A percentile compares a stretch with the other conserved stretches of the same genome.
phyloP scores from a whole-genome alignment of 2,329 filamentous ascomycete species.

The Botrytis hyacinthi region DNA sequence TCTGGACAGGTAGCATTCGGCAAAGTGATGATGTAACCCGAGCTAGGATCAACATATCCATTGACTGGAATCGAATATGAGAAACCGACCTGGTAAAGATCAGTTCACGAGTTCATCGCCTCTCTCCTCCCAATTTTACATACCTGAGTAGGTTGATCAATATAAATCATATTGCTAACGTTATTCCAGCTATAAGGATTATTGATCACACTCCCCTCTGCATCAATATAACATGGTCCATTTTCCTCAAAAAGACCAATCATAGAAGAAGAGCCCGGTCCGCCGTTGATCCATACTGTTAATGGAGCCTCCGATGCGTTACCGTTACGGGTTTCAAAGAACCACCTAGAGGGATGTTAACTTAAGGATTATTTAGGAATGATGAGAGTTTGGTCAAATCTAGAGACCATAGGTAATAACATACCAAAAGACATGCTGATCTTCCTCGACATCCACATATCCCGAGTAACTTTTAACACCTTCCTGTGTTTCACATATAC shows the following conservation, averaged over 20 bases:
- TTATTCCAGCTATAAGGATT: slow-evolving; percentile 62
- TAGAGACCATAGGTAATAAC: not conserved
- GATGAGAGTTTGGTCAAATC: not conserved
- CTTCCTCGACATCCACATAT: slow-evolving; percentile 44
- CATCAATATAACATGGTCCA: slow-evolving; percentile 47
- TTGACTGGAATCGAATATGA: slow-evolving; percentile 42
- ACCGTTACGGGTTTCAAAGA: slow-evolving; percentile 46
- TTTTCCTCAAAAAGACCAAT: slow-evolving; percentile 60
- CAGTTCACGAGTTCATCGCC: not conserved
- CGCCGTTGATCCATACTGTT: slow-evolving; percentile 65
- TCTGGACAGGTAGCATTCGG: slow-evolving; percentile 50
- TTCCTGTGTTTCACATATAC: slow-evolving; percentile 47
- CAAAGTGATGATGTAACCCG: slow-evolving; percentile 42
- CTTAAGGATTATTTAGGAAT: not conserved
- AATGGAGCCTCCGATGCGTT: slow-evolving; percentile 49
- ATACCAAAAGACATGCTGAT: slow-evolving; percentile 44
- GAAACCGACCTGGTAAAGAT: slow-evolving; percentile 30
- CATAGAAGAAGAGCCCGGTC: slow-evolving; percentile 62
- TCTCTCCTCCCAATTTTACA: not conserved
- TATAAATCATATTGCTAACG: slow-evolving; percentile 50
- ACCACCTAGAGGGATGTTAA: slow-evolving; percentile 38
- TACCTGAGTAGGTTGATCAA: slow-evolving; percentile 36
- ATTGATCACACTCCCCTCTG: slow-evolving; percentile 41
- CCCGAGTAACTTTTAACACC: slow-evolving; percentile 45
- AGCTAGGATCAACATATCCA: slow-evolving; percentile 23